Base-by-base conservation (phyloP, 768 basidiomycete genomes). In the Boletus sp. region DNA sequence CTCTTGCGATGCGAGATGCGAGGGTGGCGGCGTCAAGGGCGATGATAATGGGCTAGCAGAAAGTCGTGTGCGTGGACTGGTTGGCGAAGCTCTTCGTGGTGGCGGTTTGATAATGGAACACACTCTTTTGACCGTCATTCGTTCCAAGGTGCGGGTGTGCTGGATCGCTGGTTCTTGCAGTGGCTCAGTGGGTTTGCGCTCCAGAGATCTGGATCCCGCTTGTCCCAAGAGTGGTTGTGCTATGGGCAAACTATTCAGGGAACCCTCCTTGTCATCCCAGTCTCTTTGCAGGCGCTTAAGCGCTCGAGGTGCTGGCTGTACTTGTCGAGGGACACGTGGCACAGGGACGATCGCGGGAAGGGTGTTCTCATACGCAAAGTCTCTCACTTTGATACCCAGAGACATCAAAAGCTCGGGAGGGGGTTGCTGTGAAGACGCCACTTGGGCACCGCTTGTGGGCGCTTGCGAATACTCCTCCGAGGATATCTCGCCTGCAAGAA, bases 361-460 rank as follows among this genome's bases (percentile, higher is more conserved):
- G 27, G 72, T 82, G 70, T 77, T 84, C 68, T 87, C 84, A 71
- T 83, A 85, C 15, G 81, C 85, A 75, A 84, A 88, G 71, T 89
- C 79, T 63, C 77, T 73, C 48, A 80, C 74, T 70, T 69, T 73
- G 69, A 79, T 69, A 40, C 74, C 75, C 25, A 71, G 53, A 47
- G 64, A 59, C 27, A 62, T 55, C 46, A 77, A 58, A 21, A 53
- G 32, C 38, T 65, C 67, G 21, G 62, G 56, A 7, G 71, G 58
- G 41, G 81, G 74, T 72, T 79, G 67, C 74, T 62, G 67, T 45
- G 64, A 63, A 11, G 19, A 23, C 19, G 55, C 46, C 30, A 29
- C 47, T 10, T 34, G 55, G 19, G 45, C 5, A 19, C 50, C 37
- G 19, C 49, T 51, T 42, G 58, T 1, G 1, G 58, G 56, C 19